Base-by-base conservation (phyloP, 2,329 filamentous ascomycete genomes). In the Mariannaea elegans region DNA sequence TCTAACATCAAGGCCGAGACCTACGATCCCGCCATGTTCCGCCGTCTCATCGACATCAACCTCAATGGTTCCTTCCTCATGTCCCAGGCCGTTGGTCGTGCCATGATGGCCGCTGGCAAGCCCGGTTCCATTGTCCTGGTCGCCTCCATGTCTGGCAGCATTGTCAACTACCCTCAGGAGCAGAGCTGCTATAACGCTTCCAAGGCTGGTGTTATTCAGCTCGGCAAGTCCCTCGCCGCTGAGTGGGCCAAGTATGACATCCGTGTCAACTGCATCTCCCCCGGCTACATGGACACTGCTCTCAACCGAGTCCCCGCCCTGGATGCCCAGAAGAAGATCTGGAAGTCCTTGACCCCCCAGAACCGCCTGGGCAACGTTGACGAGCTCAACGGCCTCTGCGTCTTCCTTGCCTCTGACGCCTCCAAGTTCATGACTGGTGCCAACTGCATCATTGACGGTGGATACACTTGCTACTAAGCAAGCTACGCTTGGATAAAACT, bases 81-180 rank as follows among this genome's bases (percentile, higher is more conserved):
- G 81, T 84, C 89, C 16, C 90, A 93, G 78, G 80, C 89, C n/a
- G 85, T 90, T 21, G 89, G 87, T 39, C 86, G 86, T 55, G 81
- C 85, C 69, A 93, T 93, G 89, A 93, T 93, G 78, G 80, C 82
- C n/a, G 84, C 86, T 56, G 83, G 84, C 71, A 88, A 88, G 77
- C 87, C 88, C 12, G 91, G 91, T 39, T 89, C 85, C 71, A 90
- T 94, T 72, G 83, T 94, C 71, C 86, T 93, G 62, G 87, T 93
- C 52, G 90, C 90, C 29, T 92, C 89, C 71, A 93, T 94, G 91
- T 92, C 90, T 48, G 92, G 91, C 66, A 87, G 87, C 79, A 87
- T 94, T 65, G 91, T 93, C 83, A 94, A 94, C 86, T 93, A 89
- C 81, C 91, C 91, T 7, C 91, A 94, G 79, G 89, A 93, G 80